Evolutionary conservation across 129 eudicot genomes (phyloP).

Genomic region (Ambrosia trifida): DNA sequence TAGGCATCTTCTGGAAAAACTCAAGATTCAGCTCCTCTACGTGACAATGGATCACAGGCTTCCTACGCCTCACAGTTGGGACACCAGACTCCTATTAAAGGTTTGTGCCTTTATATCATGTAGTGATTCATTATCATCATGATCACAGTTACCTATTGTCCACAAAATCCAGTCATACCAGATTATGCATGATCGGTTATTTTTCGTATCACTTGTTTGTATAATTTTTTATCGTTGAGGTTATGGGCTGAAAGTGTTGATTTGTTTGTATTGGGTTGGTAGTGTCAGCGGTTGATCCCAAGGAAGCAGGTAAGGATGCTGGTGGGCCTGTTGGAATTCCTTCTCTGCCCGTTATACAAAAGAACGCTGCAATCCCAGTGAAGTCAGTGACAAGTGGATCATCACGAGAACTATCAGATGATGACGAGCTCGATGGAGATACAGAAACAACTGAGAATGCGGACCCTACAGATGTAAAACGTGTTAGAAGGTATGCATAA

Average conservation of each 20-base stretch:
- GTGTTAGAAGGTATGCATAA: slow-evolving; percentile 75
- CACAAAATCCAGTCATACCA: no score
- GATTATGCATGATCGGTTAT: no score
- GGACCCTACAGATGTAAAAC: slow-evolving; percentile 94
- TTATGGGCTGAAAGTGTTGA: slow-evolving; percentile 3
- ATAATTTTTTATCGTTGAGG: not conserved
- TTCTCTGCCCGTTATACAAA: slow-evolving; percentile 62
- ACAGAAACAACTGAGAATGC: slow-evolving; percentile 62
- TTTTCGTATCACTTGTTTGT: slow-evolving; percentile 6
- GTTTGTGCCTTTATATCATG: slow-evolving; percentile 37
- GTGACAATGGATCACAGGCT: slow-evolving; percentile 60
- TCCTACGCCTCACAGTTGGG: slow-evolving; percentile 58
- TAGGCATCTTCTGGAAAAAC: slow-evolving; percentile 51
- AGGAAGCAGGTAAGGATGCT: slow-evolving; percentile 56
- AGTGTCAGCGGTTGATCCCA: slow-evolving; percentile 35
- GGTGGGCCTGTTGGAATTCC: slow-evolving; percentile 61
- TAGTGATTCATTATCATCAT: not conserved
- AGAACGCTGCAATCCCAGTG: slow-evolving; percentile 68
- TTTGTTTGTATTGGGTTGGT: slow-evolving; percentile 11
- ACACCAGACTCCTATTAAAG: slow-evolving; percentile 54
- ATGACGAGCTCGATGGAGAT: slow-evolving; percentile 89
- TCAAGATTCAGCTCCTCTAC: slow-evolving; percentile 45
- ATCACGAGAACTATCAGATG: slow-evolving; percentile 88
- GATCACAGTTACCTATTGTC: not conserved
- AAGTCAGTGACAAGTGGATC: slow-evolving; percentile 96